phyloP scores from a whole-genome alignment of 192 early-diverging fungal genomes.

The Glomus cerebriforme region DNA sequence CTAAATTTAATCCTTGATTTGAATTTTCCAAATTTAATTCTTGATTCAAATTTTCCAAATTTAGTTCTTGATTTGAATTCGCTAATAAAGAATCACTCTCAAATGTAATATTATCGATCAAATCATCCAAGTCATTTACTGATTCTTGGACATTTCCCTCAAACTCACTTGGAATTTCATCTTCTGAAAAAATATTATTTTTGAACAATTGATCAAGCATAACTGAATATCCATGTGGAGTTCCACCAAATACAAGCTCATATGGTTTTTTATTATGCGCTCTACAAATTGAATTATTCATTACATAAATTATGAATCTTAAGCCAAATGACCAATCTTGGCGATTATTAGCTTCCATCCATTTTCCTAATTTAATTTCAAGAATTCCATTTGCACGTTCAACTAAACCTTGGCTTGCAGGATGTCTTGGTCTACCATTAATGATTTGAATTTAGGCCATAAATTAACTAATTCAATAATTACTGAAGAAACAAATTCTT shows the following conservation, averaged over 20 bases:
- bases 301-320: constrained; percentile 1
- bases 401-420: neutral
- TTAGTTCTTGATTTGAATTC: neutral
- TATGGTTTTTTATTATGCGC: neutral
- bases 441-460: constrained; percentile 15
- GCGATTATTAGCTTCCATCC: neutral
- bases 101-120: neutral
- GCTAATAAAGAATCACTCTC: neutral
- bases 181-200: neutral
- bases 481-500: neutral
- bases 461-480: neutral
- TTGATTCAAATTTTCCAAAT: neutral
- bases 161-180: neutral
- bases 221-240: neutral
- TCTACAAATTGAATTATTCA: constrained; percentile 16
- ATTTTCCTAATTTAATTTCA: neutral
- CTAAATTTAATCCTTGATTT: neutral
- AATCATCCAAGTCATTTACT: neutral
- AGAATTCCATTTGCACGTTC: neutral
- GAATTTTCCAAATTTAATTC: neutral
- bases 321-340: neutral
- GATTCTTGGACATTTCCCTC: neutral
- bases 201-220: neutral
- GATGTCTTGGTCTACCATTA: neutral
- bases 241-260: neutral